Conservation (phyloP, 495 filamentous ascomycete species). For the Trypethelium eluteriae region DNA sequence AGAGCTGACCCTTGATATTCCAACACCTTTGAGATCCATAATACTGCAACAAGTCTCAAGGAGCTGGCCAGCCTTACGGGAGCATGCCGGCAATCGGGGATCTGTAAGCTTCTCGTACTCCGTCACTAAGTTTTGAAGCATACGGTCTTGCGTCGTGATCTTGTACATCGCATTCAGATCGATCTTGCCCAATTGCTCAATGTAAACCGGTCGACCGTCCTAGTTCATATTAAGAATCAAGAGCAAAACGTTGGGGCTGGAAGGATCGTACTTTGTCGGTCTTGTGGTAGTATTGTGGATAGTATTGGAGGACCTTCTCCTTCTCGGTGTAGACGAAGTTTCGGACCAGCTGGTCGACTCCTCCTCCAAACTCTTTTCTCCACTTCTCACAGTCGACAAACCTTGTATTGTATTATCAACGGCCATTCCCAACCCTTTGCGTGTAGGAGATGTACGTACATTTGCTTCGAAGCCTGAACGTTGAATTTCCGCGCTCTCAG, state of each 20-base stretch:
- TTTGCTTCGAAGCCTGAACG: conserved; percentile 70
- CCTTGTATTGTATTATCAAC: conserved; percentile 45
- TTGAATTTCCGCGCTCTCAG: conserved; percentile 93
- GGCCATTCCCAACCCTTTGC: neutral
- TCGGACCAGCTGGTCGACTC: conserved; percentile 71
- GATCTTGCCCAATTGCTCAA: conserved; percentile 91
- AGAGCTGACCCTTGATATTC: conserved; percentile 65
- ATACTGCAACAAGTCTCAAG: conserved; percentile 96
- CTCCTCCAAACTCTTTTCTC: conserved; percentile 66
- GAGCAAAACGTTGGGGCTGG: conserved; percentile 9
- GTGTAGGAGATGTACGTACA: conserved; percentile 49
- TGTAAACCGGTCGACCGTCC: conserved; percentile 96
- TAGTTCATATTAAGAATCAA: conserved; percentile 32
- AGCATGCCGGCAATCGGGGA: conserved; percentile 89
- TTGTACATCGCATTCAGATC: conserved; percentile 84
- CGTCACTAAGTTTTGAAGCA: conserved; percentile 89
- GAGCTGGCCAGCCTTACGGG: conserved; percentile 77
- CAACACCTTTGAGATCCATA: conserved; percentile 93
- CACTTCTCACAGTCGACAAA: conserved; percentile 87
- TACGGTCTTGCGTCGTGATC: conserved; percentile 85
- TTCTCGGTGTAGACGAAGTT: conserved; percentile 88
- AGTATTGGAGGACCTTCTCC: conserved; percentile 78
- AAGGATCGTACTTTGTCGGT: conserved; percentile 72
- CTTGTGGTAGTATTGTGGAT: conserved; percentile 99
- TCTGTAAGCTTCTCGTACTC: conserved; percentile 96